These are phyloP conservation scores for Backusella parvicylindrica DNA, from an alignment of 192 early-diverging fungal species.

Conservation along the genomic window DNA sequence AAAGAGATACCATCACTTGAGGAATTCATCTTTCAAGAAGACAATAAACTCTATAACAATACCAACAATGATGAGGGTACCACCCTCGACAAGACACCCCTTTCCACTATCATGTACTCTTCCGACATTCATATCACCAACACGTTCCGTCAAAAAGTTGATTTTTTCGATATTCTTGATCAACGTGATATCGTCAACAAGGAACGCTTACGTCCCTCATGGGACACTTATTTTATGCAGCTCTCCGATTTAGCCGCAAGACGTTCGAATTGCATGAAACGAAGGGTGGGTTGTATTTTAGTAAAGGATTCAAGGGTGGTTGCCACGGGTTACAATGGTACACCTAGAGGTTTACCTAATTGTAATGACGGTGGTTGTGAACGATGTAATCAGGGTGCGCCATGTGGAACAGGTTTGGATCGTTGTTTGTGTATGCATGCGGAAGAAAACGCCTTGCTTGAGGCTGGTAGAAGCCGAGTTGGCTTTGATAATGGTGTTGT, in stretches of 20 bases:
- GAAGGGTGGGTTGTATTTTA: conserved; percentile 93
- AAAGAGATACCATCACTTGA: conserved; percentile 41
- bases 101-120: conserved; percentile 39
- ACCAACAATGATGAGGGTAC: not conserved
- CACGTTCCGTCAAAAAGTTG: conserved; percentile 28
- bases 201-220: conserved; percentile 81
- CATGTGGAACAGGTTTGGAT: conserved; percentile 77
- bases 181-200: conserved; percentile 59
- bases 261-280: conserved; percentile 97
- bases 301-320: conserved; percentile 86
- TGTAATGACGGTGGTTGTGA: conserved; percentile 95
- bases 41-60: conserved; percentile 44
- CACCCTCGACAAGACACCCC: conserved; percentile 11
- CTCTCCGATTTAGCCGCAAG: conserved; percentile 87
- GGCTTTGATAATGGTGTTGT: conserved; percentile 54
- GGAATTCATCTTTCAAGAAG: conserved; percentile 57
- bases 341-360: conserved; percentile 86
- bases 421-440: conserved; percentile 96
- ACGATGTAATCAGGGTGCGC: conserved; percentile 85
- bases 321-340: conserved; percentile 99
- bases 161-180: conserved; percentile 43
- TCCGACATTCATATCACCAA: conserved; percentile 71
- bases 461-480: conserved; percentile 93
- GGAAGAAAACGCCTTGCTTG: conserved; percentile 97
- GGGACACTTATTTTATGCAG: conserved; percentile 99